Evolutionary conservation across 208 protist genomes (phyloP).

Genomic region (Leishmania tropica): DNA sequence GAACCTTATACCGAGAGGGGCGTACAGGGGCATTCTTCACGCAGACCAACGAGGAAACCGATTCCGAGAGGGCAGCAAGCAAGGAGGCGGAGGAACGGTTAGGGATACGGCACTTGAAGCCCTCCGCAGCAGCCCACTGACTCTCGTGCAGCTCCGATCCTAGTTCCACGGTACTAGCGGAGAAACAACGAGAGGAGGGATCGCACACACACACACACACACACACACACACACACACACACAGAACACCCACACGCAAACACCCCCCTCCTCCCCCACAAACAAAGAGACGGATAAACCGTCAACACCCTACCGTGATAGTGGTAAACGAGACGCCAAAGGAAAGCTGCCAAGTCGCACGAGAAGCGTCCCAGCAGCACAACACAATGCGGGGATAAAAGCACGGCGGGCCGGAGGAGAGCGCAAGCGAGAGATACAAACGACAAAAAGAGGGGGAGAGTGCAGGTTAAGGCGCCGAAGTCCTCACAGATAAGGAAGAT

Average conservation of each 20-base stretch:
- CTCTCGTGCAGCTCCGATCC: no score
- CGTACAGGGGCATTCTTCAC: neutral
- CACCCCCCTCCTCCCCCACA: neutral
- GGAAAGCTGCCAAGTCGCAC: neutral
- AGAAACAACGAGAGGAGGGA: neutral
- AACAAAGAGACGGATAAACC: neutral
- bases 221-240: neutral
- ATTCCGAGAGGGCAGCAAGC: neutral
- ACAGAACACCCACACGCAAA: neutral
- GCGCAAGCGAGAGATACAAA: neutral
- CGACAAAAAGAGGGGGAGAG: neutral
- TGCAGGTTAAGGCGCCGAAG: neutral
- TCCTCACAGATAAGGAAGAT: neutral
- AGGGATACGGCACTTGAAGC: no score
- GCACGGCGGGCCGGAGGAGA: neutral
- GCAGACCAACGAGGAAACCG: no score
- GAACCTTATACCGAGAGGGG: neutral
- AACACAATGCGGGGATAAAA: neutral
- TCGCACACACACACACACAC: neutral
- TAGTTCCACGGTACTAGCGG: neutral
- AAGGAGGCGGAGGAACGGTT: neutral
- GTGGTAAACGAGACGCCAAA: neutral
- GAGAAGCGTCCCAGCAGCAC: neutral
- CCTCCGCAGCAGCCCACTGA: no score
- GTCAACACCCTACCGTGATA: neutral